A percentile compares a stretch with the other conserved stretches of the same genome.
phyloP scores from a whole-genome alignment of 306 rosid genomes.

The Vigna mungo region DNA sequence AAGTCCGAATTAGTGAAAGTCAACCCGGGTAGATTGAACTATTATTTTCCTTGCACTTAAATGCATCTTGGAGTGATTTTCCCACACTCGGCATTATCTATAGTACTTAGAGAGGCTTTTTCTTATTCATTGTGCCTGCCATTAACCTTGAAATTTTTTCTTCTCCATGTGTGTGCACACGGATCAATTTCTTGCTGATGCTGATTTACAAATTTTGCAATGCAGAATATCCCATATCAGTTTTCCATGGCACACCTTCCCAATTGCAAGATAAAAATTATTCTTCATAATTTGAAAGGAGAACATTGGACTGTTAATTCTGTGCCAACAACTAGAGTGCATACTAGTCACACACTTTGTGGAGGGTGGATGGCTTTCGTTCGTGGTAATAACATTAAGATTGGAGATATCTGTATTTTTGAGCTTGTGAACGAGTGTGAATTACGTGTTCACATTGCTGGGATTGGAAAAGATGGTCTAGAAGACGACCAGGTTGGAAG shows the following conservation, averaged over 20 bases:
- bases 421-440: conserved; percentile 86
- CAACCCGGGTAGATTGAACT: conserved; percentile 28
- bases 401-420: conserved; percentile 89
- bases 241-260: conserved; percentile 94
- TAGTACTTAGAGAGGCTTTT: conserved; percentile 11
- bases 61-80: conserved; percentile 32
- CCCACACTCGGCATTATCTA: background rate
- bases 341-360: conserved; percentile 93
- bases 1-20: conserved; percentile 27
- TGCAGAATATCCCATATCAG: conserved; percentile 87
- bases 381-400: conserved; percentile 74
- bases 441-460: conserved; percentile 69
- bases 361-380: conserved; percentile 99
- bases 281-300: conserved; percentile 85
- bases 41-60: conserved; percentile 8
- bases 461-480: conserved; percentile 61
- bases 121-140: conserved; percentile 21
- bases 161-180: background rate
- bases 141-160: conserved; percentile 1
- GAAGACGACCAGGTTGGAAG: conserved; percentile 70
- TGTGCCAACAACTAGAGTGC: conserved; percentile 87
- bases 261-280: conserved; percentile 77
- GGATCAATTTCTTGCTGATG: conserved; percentile 8
- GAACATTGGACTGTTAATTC: conserved; percentile 94
- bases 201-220: conserved; percentile 39